Evolutionary conservation across 495 filamentous ascomycete genomes (phyloP).

Genomic region (Letharia lupina): DNA sequence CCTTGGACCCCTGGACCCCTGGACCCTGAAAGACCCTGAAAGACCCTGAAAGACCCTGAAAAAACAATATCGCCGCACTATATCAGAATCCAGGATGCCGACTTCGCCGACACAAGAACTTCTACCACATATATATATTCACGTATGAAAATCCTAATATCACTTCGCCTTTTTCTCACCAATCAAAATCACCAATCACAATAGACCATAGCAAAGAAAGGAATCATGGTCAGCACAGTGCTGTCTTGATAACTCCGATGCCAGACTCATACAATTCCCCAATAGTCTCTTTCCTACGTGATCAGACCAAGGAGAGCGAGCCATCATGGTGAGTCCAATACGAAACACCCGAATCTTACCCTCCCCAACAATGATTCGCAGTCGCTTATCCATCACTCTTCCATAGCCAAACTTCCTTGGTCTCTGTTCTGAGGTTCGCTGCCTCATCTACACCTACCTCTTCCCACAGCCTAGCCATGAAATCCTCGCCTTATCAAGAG

Average conservation of each 20-base stretch:
- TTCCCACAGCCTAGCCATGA: slow-evolving; percentile 26
- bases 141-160: too few species aligned
- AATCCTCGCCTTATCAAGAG: slow-evolving; percentile 19
- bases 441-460: slow-evolving; percentile 36
- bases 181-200: too few species aligned
- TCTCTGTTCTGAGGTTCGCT: slow-evolving; percentile 37
- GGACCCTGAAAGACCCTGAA: too few species aligned
- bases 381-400: neutral
- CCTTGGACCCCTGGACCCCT: neutral
- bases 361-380: neutral
- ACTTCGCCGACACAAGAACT: too few species aligned
- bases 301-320: neutral
- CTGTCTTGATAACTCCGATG: neutral
- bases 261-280: neutral
- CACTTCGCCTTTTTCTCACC: too few species aligned
- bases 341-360: neutral
- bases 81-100: too few species aligned
- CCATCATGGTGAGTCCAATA: neutral
- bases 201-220: neutral
- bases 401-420: slow-evolving; percentile 27
- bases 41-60: too few species aligned
- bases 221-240: neutral
- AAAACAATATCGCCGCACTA: too few species aligned
- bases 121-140: too few species aligned
- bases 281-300: neutral